Conservation (phyloP, 2,329 filamentous ascomycete species). For the Colletotrichum paranaense region DNA sequence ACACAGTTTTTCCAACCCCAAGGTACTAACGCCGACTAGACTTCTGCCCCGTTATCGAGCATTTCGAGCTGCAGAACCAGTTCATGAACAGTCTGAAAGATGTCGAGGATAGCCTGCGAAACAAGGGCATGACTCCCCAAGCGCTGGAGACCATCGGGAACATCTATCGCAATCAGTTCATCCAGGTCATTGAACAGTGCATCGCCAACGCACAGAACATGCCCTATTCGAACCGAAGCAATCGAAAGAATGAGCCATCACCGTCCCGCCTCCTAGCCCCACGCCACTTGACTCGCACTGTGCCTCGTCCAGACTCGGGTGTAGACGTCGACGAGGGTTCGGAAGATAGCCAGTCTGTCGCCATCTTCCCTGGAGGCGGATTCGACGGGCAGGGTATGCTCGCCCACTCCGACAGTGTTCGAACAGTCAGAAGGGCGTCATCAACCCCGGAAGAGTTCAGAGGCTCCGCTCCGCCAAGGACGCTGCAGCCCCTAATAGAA, state of each 20-base stretch:
- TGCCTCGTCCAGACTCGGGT: constrained; percentile 51
- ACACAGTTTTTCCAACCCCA: background rate
- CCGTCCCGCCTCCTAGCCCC: constrained; percentile 24
- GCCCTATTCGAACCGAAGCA: constrained; percentile 54
- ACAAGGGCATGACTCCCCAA: constrained; percentile 51
- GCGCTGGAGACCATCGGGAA: constrained; percentile 52
- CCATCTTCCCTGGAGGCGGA: constrained; percentile 16
- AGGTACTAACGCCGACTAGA: constrained; percentile 40
- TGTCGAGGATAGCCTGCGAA: constrained; percentile 47
- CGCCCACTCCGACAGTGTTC: constrained; percentile 45
- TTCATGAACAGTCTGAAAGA: constrained; percentile 48
- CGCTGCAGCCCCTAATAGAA: constrained; percentile 34
- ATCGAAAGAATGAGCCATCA: constrained; percentile 49
- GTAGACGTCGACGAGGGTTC: constrained; percentile 52
- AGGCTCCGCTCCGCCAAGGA: constrained; percentile 8
- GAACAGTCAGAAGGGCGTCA: constrained; percentile 40
- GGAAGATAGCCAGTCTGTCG: constrained; percentile 41
- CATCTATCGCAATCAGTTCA: constrained; percentile 54
- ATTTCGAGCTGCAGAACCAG: constrained; percentile 50
- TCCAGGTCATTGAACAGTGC: constrained; percentile 52
- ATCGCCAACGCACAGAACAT: constrained; percentile 47
- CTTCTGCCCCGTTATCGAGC: constrained; percentile 54
- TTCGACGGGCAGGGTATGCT: constrained; percentile 32
- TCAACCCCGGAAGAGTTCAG: constrained; percentile 31
- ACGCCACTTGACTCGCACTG: constrained; percentile 39